Percentiles rank a stretch among this genome's conserved stretches.
Evolutionary conservation across 805 yeast genomes (phyloP).

Genomic region (Barnettozyma salicaria): DNA sequence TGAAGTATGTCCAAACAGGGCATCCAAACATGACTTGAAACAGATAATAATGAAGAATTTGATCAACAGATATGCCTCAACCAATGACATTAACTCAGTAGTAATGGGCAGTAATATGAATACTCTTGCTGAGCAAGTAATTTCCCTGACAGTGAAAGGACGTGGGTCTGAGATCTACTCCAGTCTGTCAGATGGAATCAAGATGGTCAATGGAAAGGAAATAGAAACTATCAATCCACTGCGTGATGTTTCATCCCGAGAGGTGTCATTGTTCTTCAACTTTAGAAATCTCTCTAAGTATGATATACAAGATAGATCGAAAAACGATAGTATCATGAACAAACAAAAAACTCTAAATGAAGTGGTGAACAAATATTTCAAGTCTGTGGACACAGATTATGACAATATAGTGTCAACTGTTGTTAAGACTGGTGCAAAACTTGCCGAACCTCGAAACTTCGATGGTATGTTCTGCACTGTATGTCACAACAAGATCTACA

Average conservation of each 20-base stretch:
- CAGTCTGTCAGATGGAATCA: constrained; percentile 40
- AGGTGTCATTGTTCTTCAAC: constrained; percentile 50
- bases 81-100: constrained; percentile 45
- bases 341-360: constrained; percentile 80
- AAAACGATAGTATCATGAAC: constrained; percentile 36
- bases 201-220: constrained; percentile 25
- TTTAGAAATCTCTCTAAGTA: constrained; percentile 24
- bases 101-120: constrained; percentile 80
- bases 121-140: constrained; percentile 69
- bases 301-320: constrained; percentile 19
- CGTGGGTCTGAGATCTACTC: constrained; percentile 65
- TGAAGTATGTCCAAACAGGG: constrained; percentile 40
- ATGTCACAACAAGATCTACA: constrained; percentile 50
- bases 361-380: constrained; percentile 67
- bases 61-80: constrained; percentile 40
- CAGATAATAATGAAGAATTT: constrained; percentile 42
- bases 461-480: constrained; percentile 40
- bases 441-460: constrained; percentile 41
- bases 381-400: constrained; percentile 65
- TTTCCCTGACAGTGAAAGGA: constrained; percentile 79
- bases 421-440: constrained; percentile 79
- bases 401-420: constrained; percentile 91
- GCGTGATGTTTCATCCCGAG: constrained; percentile 67
- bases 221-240: constrained; percentile 60
- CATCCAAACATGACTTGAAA: constrained; percentile 61